Conservation (phyloP, 371 early-diverging fungal genomes). For the Lichtheimia corymbifera region DNA sequence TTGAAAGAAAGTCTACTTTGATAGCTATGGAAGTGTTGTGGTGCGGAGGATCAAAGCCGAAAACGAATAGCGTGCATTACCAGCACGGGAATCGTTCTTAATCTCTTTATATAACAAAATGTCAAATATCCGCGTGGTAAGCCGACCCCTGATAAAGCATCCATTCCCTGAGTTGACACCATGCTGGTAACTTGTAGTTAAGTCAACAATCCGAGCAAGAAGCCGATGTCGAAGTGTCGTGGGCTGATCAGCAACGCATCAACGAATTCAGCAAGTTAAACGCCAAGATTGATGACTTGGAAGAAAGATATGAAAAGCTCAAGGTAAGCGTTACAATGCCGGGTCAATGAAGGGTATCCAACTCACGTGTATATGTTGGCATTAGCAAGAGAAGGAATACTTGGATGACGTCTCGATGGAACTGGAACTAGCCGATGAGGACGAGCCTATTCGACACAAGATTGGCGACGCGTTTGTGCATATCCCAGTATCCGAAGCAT, state of each 20-base stretch:
- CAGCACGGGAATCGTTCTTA: no score
- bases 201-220: constrained; percentile 78
- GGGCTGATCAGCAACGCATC: constrained; percentile 94
- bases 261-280: constrained; percentile 91
- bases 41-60: no score
- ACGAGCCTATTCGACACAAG: constrained; percentile 81
- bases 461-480: constrained; percentile 90
- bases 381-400: constrained; percentile 83
- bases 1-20: no score
- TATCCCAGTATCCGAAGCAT: constrained; percentile 72
- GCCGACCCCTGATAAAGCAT: neutral
- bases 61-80: no score
- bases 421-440: constrained; percentile 92
- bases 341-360: neutral
- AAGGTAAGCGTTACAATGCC: constrained; percentile 57
- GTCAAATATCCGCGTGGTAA: constrained; percentile 23
- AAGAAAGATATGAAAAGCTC: constrained; percentile 75
- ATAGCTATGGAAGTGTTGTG: no score
- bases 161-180: neutral
- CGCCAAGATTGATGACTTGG: constrained; percentile 73
- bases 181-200: constrained; percentile 21
- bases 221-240: constrained; percentile 87
- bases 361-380: neutral
- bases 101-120: constrained; percentile 6
- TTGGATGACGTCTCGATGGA: constrained; percentile 90